Evolutionary conservation across 305 asterid genomes (phyloP).

Genomic region (Fraxinus baroniana): DNA sequence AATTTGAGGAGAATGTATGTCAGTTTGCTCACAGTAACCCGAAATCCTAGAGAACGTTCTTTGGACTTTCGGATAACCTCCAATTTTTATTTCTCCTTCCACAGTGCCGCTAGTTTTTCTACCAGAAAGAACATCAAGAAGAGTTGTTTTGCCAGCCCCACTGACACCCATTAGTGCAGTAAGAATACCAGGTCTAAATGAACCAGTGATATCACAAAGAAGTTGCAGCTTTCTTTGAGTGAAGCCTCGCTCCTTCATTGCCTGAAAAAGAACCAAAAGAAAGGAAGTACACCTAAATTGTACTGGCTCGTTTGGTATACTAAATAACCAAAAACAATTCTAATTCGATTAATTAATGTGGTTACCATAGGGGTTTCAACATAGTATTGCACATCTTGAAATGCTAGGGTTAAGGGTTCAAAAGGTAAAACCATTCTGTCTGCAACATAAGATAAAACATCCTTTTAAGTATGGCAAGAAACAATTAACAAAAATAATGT

Average conservation of each 20-base stretch:
- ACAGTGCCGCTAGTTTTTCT: constrained; percentile 69
- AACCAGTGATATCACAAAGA: constrained; percentile 57
- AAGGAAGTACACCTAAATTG: constrained; percentile 3
- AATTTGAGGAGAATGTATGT: constrained; percentile 76
- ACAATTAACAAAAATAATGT: background rate
- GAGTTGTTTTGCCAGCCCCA: constrained; percentile 88
- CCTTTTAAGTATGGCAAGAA: constrained; percentile 14
- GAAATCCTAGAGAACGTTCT: constrained; percentile 70
- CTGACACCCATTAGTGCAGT: constrained; percentile 84
- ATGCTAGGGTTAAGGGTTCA: constrained; percentile 49
- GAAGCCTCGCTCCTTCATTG: constrained; percentile 59
- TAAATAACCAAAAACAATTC: background rate
- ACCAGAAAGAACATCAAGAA: constrained; percentile 78
- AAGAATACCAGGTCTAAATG: constrained; percentile 72
- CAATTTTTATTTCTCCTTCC: constrained; percentile 65
- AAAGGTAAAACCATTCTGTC: constrained; percentile 58
- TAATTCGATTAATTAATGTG: constrained; percentile 2
- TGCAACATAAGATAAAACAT: constrained; percentile 29
- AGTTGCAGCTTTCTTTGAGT: constrained; percentile 51
- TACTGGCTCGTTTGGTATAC: background rate
- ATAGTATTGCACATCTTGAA: constrained; percentile 61
- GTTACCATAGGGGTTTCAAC: constrained; percentile 57
- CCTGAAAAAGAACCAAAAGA: constrained; percentile 35
- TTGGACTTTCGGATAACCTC: constrained; percentile 76
- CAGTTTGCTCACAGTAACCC: constrained; percentile 87